These are phyloP conservation scores for Chimonanthus praecox DNA, from an alignment of 164 flowering plant species.

Conservation along the genomic window DNA sequence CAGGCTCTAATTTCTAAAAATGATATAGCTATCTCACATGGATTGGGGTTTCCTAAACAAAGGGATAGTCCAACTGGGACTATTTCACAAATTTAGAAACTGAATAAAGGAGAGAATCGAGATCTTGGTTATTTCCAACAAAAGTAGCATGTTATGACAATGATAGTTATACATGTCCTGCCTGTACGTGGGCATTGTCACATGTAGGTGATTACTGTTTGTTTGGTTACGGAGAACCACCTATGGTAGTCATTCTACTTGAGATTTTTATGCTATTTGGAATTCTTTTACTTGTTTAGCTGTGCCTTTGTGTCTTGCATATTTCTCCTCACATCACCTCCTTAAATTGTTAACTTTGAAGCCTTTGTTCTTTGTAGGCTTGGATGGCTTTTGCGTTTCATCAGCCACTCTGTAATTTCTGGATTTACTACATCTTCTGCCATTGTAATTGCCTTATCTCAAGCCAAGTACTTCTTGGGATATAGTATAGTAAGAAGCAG, in stretches of 20 bases:
- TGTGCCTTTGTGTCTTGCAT: background rate
- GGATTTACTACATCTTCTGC: slow-evolving; percentile 98
- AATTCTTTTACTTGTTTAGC: background rate
- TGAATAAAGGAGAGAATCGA: too few relatives aligned
- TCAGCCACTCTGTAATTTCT: slow-evolving; percentile 95
- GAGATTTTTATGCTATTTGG: background rate
- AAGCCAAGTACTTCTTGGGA: slow-evolving; percentile 94
- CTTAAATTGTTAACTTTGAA: background rate
- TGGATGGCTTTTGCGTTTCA: slow-evolving; percentile 95
- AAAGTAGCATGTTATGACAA: too few relatives aligned
- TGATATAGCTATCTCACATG: too few relatives aligned
- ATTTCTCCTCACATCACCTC: background rate
- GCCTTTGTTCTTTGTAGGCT: slow-evolving; percentile 42
- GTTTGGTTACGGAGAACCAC: background rate
- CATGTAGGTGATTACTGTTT: background rate
- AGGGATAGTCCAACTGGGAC: too few relatives aligned
- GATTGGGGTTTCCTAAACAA: too few relatives aligned
- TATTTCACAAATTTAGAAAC: too few relatives aligned
- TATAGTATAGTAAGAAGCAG: slow-evolving; percentile 70
- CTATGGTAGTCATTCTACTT: background rate
- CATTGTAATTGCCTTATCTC: slow-evolving; percentile 85
- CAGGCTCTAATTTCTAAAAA: too few relatives aligned
- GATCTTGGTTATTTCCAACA: too few relatives aligned
- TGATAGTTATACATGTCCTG: too few relatives aligned
- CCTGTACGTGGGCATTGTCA: background rate